Base-by-base conservation (phyloP, 139 green algal species). In the Auxenochlorella protothecoides region DNA sequence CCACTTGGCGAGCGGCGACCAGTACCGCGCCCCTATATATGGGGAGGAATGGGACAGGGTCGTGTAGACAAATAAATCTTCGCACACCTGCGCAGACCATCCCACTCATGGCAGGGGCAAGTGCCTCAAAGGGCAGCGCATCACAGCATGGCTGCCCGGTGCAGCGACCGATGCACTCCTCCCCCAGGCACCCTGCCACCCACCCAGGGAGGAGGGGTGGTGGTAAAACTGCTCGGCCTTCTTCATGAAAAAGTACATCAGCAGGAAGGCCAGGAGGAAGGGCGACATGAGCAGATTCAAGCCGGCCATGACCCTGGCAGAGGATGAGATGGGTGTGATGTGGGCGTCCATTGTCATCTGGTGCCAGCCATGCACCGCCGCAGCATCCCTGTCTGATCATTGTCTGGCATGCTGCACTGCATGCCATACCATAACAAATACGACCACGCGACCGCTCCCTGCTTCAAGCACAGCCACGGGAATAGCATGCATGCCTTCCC, bases 201-300 rank as follows among this genome's bases (percentile, higher is more conserved):
- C 13, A 71, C 71, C 71, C 0, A 76, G 11, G 53, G 72, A 70
- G 27, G 64, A 78, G 51, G 93, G 92, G 73, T 94, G 87, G 71
- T 90, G 82, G 83, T 98, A 98, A 66, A 98, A 89, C 59, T 80
- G 72, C 83, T 98, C 93, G 2, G 92, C 92, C 66, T 97, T 90
- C 68, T 84, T 85, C 82, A 98, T 85, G 78, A 97, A 92, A 79
- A 97, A 97, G 82, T 96, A 93, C 59, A 94, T 93, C 57, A 96
- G 69, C 77, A 97, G 82, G 80, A 97, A 97, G 14, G 94, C 75
- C 9, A 94, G 75, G 51, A 97, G 71, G 75, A 97, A 97, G 69
- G 94, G 93, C 4, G 89, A 89, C 11, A 96, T 70, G 11, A 87
- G 56, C 65, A 90, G 57, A 74, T 96, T 96, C 57, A 84, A 27